Evolutionary conservation across 2,329 filamentous ascomycete genomes (phyloP), one percentile per base, ranked within the genome.

Genomic region (Pestalotiopsis fici): DNA sequence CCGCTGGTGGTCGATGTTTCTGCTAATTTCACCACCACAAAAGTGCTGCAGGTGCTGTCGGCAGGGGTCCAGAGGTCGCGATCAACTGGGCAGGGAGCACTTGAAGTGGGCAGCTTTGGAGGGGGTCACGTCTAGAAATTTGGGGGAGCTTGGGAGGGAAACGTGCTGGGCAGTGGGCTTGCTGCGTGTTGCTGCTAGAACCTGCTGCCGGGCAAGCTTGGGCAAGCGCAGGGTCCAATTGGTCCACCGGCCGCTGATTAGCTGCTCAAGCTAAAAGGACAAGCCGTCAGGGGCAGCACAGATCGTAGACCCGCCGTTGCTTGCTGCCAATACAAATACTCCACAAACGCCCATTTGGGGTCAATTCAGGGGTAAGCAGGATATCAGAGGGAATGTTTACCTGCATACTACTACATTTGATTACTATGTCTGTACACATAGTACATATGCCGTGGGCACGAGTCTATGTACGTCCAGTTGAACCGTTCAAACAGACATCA

Each of bases 1-100:
- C 55, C 55, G 25, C 55, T 12, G 28, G 28, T 31, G 57, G 57
- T 62, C 35, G 59, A 43, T 28, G 59, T 62, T 62, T 43, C 59
- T 62, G 59, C 59, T 56, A 63, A 63, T 63, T 63, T 63, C 60
- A 55, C 62, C 62, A 64, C 37, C 31, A 18, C 21, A 61, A 61
- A 64, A 64, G 25, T 31, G 62, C 62, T 64, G 62, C 62, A 64
- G 62, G 39, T 55, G 62, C 43, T 55, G 39, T 35, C 23, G 62
- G 50, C 31, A 54, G 43, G 43, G 43, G 60, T 15, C n/a, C 47
- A 54, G 47, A 54, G 31, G 47, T 57, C 55, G 59, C 28, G 27
- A 61, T 35, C 55, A 59, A 35, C 55, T 59, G 5, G 55, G 25
- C 55, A 59, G 55, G 55, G 55, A 59, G 55, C 31, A 35, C 31